phyloP scores from a whole-genome alignment of 176 grass and related monocot species.

The Dactylis glomerata region DNA sequence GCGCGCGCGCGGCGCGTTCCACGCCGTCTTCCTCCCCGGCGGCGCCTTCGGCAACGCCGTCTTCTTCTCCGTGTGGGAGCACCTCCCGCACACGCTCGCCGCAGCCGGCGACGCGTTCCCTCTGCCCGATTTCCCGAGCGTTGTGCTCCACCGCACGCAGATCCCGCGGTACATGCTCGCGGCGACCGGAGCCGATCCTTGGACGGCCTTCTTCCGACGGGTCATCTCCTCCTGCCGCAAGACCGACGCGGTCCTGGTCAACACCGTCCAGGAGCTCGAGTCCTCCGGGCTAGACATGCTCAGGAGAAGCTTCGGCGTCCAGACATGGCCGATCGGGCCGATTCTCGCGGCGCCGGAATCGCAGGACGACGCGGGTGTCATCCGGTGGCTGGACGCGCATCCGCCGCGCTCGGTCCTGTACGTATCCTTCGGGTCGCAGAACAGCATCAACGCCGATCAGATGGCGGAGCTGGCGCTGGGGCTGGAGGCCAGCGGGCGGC shows the following conservation, averaged over 20 bases:
- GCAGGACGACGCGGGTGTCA: neutral
- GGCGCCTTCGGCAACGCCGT: slow-evolving; percentile 51
- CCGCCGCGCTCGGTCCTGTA: slow-evolving; percentile 50
- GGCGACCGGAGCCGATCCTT: slow-evolving; percentile 36
- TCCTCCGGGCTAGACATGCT: slow-evolving; percentile 50
- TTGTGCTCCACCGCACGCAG: slow-evolving; percentile 53
- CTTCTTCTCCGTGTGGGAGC: slow-evolving; percentile 50
- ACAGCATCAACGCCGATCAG: slow-evolving; percentile 45
- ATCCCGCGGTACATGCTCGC: slow-evolving; percentile 31
- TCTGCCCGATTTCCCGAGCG: slow-evolving; percentile 38
- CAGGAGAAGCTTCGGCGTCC: neutral
- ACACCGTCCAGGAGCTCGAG: slow-evolving; percentile 61
- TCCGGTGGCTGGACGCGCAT: slow-evolving; percentile 48
- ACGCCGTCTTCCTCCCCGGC: slow-evolving; percentile 45
- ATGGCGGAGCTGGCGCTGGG: slow-evolving; percentile 53
- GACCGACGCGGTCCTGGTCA: slow-evolving; percentile 45
- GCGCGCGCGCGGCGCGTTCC: slow-evolving; percentile 25
- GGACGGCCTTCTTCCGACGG: slow-evolving; percentile 45
- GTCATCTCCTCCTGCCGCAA: slow-evolving; percentile 16
- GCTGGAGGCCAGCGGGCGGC: slow-evolving; percentile 45
- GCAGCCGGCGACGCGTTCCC: slow-evolving; percentile 35
- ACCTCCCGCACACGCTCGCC: slow-evolving; percentile 38
- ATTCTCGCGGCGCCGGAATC: slow-evolving; percentile 21
- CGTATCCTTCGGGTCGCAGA: slow-evolving; percentile 64
- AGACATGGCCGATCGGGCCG: slow-evolving; percentile 42